phyloP scores from a whole-genome alignment of 2,329 filamentous ascomycete species.

The Microsporum canis region DNA sequence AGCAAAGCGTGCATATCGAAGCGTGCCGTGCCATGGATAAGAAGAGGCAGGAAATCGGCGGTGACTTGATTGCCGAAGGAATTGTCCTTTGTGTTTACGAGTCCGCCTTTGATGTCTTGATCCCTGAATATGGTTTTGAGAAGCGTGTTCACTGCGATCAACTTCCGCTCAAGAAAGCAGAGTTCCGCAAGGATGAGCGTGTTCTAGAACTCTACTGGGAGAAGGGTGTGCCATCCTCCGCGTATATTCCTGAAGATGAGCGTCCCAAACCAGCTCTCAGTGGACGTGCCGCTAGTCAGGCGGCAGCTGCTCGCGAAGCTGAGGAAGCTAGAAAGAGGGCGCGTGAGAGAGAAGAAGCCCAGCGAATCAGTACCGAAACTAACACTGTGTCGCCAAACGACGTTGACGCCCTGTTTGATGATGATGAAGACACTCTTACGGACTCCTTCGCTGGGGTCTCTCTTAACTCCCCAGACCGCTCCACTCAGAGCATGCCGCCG shows the following conservation, averaged over 20 bases:
- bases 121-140: slow-evolving; percentile 96
- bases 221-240: slow-evolving; percentile 93
- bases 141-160: slow-evolving; percentile 99
- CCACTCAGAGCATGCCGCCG: slow-evolving; percentile 88
- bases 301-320: slow-evolving; percentile 65
- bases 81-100: slow-evolving; percentile 97
- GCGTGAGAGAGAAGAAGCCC: slow-evolving; percentile 80
- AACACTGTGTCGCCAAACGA: slow-evolving; percentile 88
- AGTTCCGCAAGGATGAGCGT: slow-evolving; percentile 92
- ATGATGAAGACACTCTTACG: slow-evolving; percentile 72
- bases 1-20: slow-evolving; percentile 98
- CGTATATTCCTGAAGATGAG: slow-evolving; percentile 94
- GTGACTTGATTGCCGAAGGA: slow-evolving; percentile 87
- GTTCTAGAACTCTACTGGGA: slow-evolving; percentile 98
- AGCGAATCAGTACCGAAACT: slow-evolving; percentile 87
- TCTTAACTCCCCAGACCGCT: slow-evolving; percentile 60
- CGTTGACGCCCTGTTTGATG: slow-evolving; percentile 89
- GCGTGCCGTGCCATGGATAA: slow-evolving; percentile 94
- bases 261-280: slow-evolving; percentile 71
- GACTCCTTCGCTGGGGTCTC: slow-evolving; percentile 87
- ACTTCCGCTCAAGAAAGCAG: slow-evolving; percentile 93
- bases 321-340: slow-evolving; percentile 70
- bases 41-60: slow-evolving; percentile 71
- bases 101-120: slow-evolving; percentile 94
- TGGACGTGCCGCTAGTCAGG: slow-evolving; percentile 61